Evolutionary conservation across 768 basidiomycete genomes (phyloP).

Genomic region (Lepiota brunneoincarnata): DNA sequence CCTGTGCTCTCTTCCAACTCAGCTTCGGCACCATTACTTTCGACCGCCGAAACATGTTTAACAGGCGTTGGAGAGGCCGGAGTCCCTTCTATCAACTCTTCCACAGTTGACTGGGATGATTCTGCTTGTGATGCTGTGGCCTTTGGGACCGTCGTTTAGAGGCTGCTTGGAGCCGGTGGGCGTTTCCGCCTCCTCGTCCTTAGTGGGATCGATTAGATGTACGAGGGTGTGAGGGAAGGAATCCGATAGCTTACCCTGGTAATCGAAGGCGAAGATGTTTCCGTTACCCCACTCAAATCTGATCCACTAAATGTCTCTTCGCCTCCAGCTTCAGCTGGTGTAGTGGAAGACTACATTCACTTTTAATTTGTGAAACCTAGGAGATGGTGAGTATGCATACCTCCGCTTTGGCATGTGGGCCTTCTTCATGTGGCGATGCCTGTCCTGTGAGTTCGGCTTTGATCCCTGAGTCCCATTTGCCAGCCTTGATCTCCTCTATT

Average conservation of each 20-base stretch:
- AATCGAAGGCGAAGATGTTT: constrained; percentile 25
- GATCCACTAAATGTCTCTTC: constrained; percentile 30
- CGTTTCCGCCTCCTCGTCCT: constrained; percentile 5
- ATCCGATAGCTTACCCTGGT: constrained; percentile 17
- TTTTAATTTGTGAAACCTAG: not conserved
- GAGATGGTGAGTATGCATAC: not conserved
- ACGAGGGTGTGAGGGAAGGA: not conserved
- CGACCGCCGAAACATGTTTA: not conserved
- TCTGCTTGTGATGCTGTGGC: not conserved
- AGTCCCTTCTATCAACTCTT: not conserved
- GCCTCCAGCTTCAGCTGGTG: constrained; percentile 11
- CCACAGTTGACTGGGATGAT: not conserved
- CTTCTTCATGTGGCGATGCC: not conserved
- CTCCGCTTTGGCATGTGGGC: not conserved
- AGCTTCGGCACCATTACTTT: too few species aligned
- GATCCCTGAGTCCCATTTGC: constrained; percentile 59
- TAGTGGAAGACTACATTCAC: not conserved
- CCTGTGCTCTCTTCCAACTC: not conserved
- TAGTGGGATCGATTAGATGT: not conserved
- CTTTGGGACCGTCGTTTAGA: too few species aligned
- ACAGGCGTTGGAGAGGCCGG: not conserved
- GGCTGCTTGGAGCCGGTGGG: not conserved
- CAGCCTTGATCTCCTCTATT: constrained; percentile 73
- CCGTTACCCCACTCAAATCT: constrained; percentile 33
- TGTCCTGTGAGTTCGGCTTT: constrained; percentile 26